Conservation (phyloP, 345 rosid species). For the Lepidium sativum region DNA sequence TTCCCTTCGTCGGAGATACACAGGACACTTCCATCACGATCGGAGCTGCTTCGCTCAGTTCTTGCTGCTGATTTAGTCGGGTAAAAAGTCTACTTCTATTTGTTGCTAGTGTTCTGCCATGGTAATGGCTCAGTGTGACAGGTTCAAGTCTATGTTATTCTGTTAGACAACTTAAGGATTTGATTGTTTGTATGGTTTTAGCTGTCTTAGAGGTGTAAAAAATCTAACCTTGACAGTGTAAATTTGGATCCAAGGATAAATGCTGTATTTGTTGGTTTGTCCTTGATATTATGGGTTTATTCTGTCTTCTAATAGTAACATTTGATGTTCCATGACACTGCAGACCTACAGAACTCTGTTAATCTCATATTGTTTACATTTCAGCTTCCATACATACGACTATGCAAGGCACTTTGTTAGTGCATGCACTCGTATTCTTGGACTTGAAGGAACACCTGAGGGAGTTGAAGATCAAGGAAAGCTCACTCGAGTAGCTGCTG, state of each 20-base stretch:
- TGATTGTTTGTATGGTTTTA: background rate
- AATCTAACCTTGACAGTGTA: background rate
- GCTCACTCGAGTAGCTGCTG: slow-evolving; percentile 97
- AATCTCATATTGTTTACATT: slow-evolving; percentile 3
- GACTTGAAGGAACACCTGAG: slow-evolving; percentile 98
- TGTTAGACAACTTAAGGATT: background rate
- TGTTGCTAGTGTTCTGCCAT: background rate
- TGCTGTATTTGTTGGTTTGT: background rate
- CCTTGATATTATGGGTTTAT: background rate
- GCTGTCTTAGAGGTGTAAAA: background rate
- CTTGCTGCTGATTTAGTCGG: slow-evolving; percentile 99
- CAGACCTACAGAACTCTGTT: background rate
- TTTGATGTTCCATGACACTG: background rate
- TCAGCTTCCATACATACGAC: slow-evolving; percentile 97
- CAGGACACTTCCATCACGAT: slow-evolving; percentile 91
- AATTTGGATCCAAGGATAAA: background rate
- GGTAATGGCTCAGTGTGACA: background rate
- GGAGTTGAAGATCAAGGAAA: slow-evolving; percentile 98
- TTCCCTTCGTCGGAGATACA: slow-evolving; percentile 99
- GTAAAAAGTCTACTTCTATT: slow-evolving; percentile 38
- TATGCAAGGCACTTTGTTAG: slow-evolving; percentile 99
- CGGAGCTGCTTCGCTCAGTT: slow-evolving; percentile 89
- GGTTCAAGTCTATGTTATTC: background rate
- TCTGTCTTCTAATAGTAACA: background rate
- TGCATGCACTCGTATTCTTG: slow-evolving; percentile 98